phyloP scores from a whole-genome alignment of 768 basidiomycete species.

The Rhodosporidiobolus sp. region DNA sequence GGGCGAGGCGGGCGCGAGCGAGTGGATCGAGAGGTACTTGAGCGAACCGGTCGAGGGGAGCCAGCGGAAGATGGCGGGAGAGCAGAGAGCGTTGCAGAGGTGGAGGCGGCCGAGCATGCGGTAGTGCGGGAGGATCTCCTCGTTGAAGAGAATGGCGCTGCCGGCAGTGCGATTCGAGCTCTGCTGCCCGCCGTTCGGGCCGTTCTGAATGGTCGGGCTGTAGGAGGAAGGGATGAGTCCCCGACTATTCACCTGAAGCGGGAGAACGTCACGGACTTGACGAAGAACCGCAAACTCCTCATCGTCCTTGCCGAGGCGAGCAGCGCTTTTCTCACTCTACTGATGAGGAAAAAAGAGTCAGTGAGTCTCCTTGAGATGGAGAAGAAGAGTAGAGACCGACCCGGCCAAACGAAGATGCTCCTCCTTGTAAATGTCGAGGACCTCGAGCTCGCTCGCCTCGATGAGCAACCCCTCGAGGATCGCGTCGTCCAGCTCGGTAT shows the following conservation, averaged over 20 bases:
- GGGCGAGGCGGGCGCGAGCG: background rate
- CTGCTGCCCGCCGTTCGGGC: background rate
- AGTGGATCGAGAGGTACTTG: background rate
- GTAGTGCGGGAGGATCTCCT: background rate
- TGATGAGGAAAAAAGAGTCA: background rate
- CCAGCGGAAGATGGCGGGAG: background rate
- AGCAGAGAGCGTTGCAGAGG: background rate
- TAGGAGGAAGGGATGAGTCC: background rate
- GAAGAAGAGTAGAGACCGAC: background rate
- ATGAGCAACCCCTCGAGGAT: background rate
- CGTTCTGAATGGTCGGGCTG: background rate
- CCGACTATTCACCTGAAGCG: background rate
- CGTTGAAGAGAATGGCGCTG: background rate
- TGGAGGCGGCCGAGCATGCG: background rate
- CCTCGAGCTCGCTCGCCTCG: background rate
- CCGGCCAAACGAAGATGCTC: background rate
- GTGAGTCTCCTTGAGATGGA: too few relatives aligned
- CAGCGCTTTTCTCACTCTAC: background rate
- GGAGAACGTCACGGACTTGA: background rate
- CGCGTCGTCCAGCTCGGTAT: constrained; percentile 1
- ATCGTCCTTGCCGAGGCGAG: background rate
- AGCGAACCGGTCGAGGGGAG: background rate
- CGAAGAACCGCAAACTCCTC: background rate
- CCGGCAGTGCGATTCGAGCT: background rate
- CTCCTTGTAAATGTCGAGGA: background rate